Evolutionary conservation across 1,284 basidiomycete genomes (phyloP).

Genomic region (Papiliotrema flavescens): DNA sequence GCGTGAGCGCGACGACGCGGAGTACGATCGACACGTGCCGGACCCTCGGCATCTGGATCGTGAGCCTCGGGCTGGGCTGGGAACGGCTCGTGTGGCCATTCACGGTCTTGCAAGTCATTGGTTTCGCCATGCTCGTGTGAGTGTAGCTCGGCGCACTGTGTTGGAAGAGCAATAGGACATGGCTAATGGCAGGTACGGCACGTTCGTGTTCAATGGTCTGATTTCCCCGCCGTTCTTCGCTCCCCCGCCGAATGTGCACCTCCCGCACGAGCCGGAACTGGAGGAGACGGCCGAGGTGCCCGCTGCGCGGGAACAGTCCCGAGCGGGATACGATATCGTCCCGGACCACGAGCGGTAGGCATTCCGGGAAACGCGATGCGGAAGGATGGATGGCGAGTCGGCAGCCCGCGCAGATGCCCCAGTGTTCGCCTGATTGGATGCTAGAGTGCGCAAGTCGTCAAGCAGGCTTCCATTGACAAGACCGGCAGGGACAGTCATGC

Average conservation of each 20-base stretch:
- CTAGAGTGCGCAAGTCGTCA: neutral
- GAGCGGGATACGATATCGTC: conserved; percentile 39
- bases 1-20: conserved; percentile 82
- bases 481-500: no score
- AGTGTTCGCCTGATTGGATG: neutral
- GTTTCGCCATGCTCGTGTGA: conserved; percentile 85
- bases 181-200: conserved; percentile 37
- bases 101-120: conserved; percentile 78
- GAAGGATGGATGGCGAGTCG: neutral
- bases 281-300: conserved; percentile 39
- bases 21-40: conserved; percentile 93
- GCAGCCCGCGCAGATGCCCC: no score
- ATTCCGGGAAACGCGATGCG: neutral
- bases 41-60: conserved; percentile 73
- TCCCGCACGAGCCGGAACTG: conserved; percentile 39
- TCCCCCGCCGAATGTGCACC: conserved; percentile 27
- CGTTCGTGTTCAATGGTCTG: conserved; percentile 64
- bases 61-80: conserved; percentile 87
- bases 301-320: conserved; percentile 24
- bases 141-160: no score
- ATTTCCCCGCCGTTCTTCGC: conserved; percentile 62
- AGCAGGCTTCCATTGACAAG: no score
- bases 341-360: conserved; percentile 10
- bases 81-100: conserved; percentile 79
- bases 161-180: neutral